These are phyloP conservation scores for Tulasnella sp. DNA, from an alignment of 768 basidiomycete species.

Conservation along the genomic window DNA sequence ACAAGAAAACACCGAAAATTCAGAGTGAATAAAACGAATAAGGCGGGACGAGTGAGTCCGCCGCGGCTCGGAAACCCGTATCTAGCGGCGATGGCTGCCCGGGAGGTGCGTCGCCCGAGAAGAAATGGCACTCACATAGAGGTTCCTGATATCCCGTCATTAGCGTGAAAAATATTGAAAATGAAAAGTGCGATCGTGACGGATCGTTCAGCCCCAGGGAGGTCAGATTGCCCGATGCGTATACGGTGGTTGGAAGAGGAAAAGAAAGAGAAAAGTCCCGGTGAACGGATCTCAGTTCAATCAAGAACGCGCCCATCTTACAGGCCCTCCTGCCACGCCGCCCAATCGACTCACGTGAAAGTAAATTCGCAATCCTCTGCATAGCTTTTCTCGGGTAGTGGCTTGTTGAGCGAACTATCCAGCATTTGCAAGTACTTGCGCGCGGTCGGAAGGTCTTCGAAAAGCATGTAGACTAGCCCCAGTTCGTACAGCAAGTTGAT, in stretches of 20 bases:
- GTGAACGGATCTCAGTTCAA: background rate
- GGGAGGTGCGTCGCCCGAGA: background rate
- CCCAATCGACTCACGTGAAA: conserved; percentile 34
- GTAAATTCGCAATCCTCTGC: conserved; percentile 75
- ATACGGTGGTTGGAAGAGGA: conserved; percentile 3
- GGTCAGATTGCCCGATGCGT: background rate
- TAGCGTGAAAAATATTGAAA: background rate
- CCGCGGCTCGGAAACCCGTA: background rate
- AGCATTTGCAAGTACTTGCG: conserved; percentile 72
- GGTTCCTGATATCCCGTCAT: conserved; percentile 11
- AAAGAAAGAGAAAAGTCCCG: background rate
- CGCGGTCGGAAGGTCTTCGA: conserved; percentile 77
- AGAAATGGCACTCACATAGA: background rate
- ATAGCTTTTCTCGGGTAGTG: conserved; percentile 80
- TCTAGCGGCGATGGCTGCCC: background rate
- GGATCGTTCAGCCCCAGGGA: background rate
- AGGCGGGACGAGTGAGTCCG: background rate
- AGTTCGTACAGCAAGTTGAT: conserved; percentile 81
- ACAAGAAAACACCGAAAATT: background rate
- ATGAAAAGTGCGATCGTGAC: background rate
- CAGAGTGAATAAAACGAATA: background rate
- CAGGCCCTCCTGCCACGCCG: conserved; percentile 2
- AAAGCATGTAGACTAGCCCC: conserved; percentile 75
- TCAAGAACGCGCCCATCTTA: background rate
- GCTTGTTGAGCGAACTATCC: conserved; percentile 66